Percentiles rank a stretch among this genome's conserved stretches.
phyloP scores from a whole-genome alignment of 192 early-diverging fungal genomes.

The Chytriomyces confervae region DNA sequence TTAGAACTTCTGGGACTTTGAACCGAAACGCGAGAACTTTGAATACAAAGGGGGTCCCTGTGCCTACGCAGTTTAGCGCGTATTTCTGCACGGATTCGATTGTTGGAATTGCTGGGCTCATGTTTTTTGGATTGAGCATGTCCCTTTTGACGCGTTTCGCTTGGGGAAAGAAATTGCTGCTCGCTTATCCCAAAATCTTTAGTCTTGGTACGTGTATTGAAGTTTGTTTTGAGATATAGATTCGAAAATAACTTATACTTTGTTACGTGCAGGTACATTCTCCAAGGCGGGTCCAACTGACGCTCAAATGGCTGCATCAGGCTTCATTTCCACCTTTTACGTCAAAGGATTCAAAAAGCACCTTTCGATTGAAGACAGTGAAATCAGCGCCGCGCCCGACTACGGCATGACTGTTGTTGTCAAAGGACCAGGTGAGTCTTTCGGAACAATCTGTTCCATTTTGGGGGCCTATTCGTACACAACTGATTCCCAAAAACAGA shows the following conservation, averaged over 20 bases:
- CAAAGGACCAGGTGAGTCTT: conserved; percentile 51
- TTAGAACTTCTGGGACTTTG: background rate
- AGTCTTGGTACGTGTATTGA: conserved; percentile 46
- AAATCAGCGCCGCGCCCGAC: conserved; percentile 13
- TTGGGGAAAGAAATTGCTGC: conserved; percentile 60
- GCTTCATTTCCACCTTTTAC: conserved; percentile 60
- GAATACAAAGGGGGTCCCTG: conserved; percentile 27
- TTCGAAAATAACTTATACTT: background rate
- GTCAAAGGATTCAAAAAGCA: conserved; percentile 56
- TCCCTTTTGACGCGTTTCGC: conserved; percentile 52
- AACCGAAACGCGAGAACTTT: too few relatives aligned
- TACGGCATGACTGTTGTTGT: conserved; percentile 57
- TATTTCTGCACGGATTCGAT: conserved; percentile 62
- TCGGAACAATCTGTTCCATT: background rate
- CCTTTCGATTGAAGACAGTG: background rate
- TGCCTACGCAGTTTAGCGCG: conserved; percentile 64
- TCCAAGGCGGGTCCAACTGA: conserved; percentile 58
- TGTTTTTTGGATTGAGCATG: conserved; percentile 55
- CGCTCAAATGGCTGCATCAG: conserved; percentile 60
- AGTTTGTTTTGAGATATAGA: background rate
- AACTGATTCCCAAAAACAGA: too few relatives aligned
- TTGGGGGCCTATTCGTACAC: background rate
- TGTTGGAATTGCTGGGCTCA: conserved; percentile 28
- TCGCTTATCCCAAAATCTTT: conserved; percentile 65
- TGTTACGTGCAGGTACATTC: conserved; percentile 41